Percentiles rank a stretch among this genome's conserved stretches.
These are phyloP conservation scores for Camelina sativa DNA, from an alignment of 345 rosid genomes.

Conservation along the genomic window DNA sequence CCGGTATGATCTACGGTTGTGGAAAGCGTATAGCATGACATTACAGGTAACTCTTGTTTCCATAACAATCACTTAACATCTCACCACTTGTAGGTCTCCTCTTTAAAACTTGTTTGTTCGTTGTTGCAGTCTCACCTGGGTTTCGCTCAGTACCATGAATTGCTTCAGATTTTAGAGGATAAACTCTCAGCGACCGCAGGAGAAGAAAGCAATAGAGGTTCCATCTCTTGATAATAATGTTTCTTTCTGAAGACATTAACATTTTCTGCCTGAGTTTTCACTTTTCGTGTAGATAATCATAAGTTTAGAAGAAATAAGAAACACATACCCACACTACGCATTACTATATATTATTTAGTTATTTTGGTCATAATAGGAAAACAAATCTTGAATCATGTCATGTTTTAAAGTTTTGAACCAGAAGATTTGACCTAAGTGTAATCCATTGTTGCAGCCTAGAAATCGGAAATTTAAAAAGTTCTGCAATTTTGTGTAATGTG, in stretches of 20 bases:
- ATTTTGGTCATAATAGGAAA: neutral
- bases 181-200: slow-evolving; percentile 54
- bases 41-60: slow-evolving; percentile 60
- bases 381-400: neutral
- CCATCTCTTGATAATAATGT: slow-evolving; percentile 21
- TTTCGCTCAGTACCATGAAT: slow-evolving; percentile 76
- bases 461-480: neutral
- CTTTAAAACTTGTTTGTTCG: neutral
- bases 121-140: slow-evolving; percentile 61
- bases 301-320: slow-evolving; percentile 21
- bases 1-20: slow-evolving; percentile 71
- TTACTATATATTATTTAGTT: neutral
- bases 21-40: slow-evolving; percentile 85
- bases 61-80: neutral
- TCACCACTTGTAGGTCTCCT: neutral
- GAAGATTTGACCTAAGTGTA: neutral
- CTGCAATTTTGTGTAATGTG: neutral
- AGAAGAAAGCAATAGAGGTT: slow-evolving; percentile 39
- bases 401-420: neutral
- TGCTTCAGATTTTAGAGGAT: slow-evolving; percentile 67
- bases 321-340: slow-evolving; percentile 3
- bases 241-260: slow-evolving; percentile 15
- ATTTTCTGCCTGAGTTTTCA: slow-evolving; percentile 21
- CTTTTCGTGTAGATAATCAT: slow-evolving; percentile 37
- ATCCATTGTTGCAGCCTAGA: neutral